Conservation (phyloP, 1,284 basidiomycete species). For the Sutorius eximius region DNA sequence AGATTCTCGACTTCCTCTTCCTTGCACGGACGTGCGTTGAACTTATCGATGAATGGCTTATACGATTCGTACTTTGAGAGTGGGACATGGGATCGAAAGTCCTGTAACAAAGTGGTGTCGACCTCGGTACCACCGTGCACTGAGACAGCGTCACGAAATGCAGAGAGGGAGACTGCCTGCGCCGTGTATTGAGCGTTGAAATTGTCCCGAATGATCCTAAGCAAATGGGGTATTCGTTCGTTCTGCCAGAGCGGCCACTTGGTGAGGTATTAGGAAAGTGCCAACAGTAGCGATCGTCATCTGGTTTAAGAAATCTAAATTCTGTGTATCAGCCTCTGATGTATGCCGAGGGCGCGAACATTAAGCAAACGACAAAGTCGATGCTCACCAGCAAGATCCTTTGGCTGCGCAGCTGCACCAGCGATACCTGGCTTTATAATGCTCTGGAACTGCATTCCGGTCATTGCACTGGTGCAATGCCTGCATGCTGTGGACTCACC, state of each 20-base stretch:
- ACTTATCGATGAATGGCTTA: constrained; percentile 17
- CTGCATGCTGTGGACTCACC: too few species aligned
- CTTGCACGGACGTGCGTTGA: constrained; percentile 14
- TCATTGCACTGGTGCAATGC: background rate
- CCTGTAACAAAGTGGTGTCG: constrained; percentile 2
- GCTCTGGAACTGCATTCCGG: background rate
- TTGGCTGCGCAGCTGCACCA: too few species aligned
- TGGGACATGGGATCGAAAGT: constrained; percentile 18
- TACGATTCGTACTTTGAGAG: constrained; percentile 20
- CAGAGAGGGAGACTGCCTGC: constrained; percentile 5
- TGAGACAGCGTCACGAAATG: constrained; percentile 14
- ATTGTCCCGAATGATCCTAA: constrained; percentile 10
- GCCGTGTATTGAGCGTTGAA: constrained; percentile 11
- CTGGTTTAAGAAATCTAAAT: background rate
- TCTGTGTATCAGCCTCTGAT: background rate
- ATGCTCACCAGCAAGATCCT: too few species aligned
- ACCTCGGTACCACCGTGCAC: background rate
- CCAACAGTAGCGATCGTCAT: background rate
- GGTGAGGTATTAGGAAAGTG: background rate
- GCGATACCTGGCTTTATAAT: background rate
- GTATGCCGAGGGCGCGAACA: background rate
- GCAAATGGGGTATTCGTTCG: constrained; percentile 1
- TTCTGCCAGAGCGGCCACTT: background rate
- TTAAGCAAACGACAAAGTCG: background rate
- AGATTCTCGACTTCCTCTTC: constrained; percentile 15